phyloP scores from a whole-genome alignment of 169 alveolate species.

The Eimeria acervulina region DNA sequence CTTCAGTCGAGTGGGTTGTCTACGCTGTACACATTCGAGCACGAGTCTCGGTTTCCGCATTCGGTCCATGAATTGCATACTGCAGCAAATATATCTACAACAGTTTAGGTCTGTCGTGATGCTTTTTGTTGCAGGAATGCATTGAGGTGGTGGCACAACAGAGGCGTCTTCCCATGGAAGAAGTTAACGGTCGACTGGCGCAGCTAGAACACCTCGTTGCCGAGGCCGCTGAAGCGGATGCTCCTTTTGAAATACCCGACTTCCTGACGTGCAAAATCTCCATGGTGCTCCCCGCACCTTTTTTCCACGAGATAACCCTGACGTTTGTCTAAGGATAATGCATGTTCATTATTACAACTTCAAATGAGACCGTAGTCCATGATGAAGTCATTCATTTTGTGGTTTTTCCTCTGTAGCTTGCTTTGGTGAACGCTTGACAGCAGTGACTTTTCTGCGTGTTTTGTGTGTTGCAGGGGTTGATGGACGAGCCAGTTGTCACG shows the following conservation, averaged over 20 bases:
- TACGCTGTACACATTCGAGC: not conserved
- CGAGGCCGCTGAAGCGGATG: conserved; percentile 84
- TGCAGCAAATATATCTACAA: not conserved
- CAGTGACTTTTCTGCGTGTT: not conserved
- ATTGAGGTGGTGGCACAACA: conserved; percentile 57
- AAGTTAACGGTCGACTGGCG: conserved; percentile 54
- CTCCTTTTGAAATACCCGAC: conserved; percentile 89
- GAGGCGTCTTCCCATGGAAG: conserved; percentile 38
- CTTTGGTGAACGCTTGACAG: not conserved
- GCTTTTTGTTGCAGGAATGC: conserved; percentile 51
- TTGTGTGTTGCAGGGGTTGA: conserved; percentile 86
- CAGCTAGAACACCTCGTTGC: conserved; percentile 84
- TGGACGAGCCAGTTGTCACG: conserved; percentile 93
- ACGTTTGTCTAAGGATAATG: not conserved
- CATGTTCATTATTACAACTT: too few species aligned
- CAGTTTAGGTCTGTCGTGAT: not conserved
- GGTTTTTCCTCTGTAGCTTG: not conserved
- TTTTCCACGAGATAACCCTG: not conserved
- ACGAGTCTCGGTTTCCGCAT: not conserved
- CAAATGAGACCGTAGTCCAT: not conserved
- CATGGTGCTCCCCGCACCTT: conserved; percentile 85
- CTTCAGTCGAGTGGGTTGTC: not conserved
- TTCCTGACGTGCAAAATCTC: conserved; percentile 92
- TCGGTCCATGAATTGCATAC: not conserved
- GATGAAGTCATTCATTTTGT: not conserved